These are phyloP conservation scores for Penicillium lagena DNA, from an alignment of 495 filamentous ascomycete species.

Conservation along the genomic window DNA sequence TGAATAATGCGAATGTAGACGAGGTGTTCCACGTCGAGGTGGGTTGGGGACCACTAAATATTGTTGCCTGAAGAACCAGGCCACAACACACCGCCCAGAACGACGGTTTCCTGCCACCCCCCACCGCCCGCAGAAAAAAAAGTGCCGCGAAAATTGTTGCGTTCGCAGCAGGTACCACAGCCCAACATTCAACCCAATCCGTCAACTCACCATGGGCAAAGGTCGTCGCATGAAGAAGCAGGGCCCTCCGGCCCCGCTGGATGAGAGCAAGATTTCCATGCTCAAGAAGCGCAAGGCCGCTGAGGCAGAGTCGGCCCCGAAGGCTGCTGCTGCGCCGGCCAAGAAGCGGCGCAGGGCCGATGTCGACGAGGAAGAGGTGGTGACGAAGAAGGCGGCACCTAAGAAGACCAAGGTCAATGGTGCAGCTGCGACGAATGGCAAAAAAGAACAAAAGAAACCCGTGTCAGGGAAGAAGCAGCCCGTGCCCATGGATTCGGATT, in stretches of 20 bases:
- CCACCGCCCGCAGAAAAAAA: constrained; percentile 32
- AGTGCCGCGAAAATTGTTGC: constrained; percentile 23
- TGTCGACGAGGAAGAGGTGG: constrained; percentile 28
- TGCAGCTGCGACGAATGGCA: constrained; percentile 5
- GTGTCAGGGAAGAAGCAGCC: constrained; percentile 31
- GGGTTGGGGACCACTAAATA: too few species aligned
- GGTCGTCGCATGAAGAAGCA: constrained; percentile 95
- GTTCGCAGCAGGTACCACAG: constrained; percentile 6
- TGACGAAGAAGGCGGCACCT: constrained; percentile 21
- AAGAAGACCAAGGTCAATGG: constrained; percentile 40
- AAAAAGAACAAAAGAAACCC: constrained; percentile 30
- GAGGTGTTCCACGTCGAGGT: too few species aligned
- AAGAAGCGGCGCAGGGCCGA: constrained; percentile 65
- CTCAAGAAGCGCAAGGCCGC: constrained; percentile 72
- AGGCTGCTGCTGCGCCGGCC: constrained; percentile 34
- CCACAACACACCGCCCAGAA: too few species aligned
- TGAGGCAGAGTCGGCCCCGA: constrained; percentile 33
- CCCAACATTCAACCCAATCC: constrained; percentile 12
- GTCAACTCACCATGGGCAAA: constrained; percentile 63
- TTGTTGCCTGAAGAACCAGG: too few species aligned
- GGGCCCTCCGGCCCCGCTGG: constrained; percentile 73
- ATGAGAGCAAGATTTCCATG: constrained; percentile 69
- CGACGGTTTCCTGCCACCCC: constrained; percentile 15
- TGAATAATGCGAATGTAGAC: too few species aligned
- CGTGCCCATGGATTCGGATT: constrained; percentile 40